A percentile compares a stretch with the other conserved stretches of the same genome.
These are phyloP conservation scores for Boletus coccyginus DNA, from an alignment of 768 basidiomycete genomes.

Conservation along the genomic window DNA sequence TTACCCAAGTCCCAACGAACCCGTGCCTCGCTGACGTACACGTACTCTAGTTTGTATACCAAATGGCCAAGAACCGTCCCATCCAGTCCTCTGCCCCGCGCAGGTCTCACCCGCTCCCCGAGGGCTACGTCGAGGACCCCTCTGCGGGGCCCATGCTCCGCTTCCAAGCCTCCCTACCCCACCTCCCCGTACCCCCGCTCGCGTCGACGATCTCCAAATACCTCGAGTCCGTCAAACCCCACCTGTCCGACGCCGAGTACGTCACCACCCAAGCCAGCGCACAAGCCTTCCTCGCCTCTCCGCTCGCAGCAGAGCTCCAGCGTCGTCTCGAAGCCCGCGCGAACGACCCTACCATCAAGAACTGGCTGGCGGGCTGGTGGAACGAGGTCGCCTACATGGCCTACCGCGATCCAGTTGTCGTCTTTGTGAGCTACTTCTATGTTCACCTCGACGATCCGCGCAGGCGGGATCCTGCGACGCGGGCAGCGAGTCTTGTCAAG, in stretches of 20 bases:
- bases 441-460: constrained; percentile 71
- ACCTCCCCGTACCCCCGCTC: constrained; percentile 82
- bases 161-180: constrained; percentile 69
- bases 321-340: constrained; percentile 74
- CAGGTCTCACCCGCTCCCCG: constrained; percentile 33
- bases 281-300: constrained; percentile 64
- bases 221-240: constrained; percentile 79
- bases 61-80: constrained; percentile 31
- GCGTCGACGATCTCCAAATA: constrained; percentile 84
- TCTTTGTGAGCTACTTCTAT: constrained; percentile 94
- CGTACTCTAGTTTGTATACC: constrained; percentile 9
- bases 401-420: constrained; percentile 86
- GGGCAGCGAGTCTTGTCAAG: constrained; percentile 83
- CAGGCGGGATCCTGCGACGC: constrained; percentile 53
- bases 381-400: constrained; percentile 89
- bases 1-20: background rate
- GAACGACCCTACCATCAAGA: constrained; percentile 50
- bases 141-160: constrained; percentile 67
- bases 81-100: constrained; percentile 23
- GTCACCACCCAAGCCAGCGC: constrained; percentile 57
- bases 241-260: constrained; percentile 64
- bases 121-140: constrained; percentile 52
- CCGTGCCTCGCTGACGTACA: background rate
- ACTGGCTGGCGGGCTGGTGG: constrained; percentile 99
- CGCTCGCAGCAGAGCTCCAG: constrained; percentile 72